Conservation (phyloP, 345 rosid genomes). For the Carallia brachiata region DNA sequence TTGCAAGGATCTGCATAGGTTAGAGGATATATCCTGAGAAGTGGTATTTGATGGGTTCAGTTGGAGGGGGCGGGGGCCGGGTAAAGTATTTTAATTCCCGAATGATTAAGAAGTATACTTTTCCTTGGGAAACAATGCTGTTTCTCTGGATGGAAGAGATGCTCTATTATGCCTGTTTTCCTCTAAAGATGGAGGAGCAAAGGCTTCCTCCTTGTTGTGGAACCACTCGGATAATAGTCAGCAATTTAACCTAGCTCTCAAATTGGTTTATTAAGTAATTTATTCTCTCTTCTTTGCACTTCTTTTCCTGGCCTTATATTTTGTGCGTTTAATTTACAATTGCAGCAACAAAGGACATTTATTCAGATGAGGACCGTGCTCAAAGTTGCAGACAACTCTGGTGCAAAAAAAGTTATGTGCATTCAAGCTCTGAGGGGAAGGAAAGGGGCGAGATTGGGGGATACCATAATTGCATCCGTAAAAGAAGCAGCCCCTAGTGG, state of each 20-base stretch:
- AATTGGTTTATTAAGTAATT: not conserved
- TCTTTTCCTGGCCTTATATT: not conserved
- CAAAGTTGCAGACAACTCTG: conserved; percentile 85
- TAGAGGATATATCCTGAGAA: not conserved
- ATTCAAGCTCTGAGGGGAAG: conserved; percentile 71
- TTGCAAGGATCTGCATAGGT: not conserved
- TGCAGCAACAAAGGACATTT: conserved; percentile 71
- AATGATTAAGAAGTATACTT: not conserved
- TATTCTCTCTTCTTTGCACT: not conserved
- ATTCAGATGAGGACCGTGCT: conserved; percentile 89
- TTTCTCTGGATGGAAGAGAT: not conserved
- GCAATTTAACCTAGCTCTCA: not conserved
- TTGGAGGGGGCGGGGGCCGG: too few relatives aligned
- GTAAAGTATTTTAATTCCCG: not conserved
- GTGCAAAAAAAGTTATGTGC: conserved; percentile 90
- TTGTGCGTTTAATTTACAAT: conserved; percentile 7
- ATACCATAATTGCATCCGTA: conserved; percentile 76
- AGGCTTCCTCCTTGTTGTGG: not conserved
- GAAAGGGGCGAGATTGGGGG: conserved; percentile 83
- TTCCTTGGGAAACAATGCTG: not conserved
- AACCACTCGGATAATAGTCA: not conserved
- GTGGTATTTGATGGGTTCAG: not conserved
- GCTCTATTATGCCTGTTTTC: not conserved
- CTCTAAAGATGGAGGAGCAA: not conserved
- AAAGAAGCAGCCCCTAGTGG: conserved; percentile 94